Conservation (phyloP, 1,139 yeast genomes). For the Sugiyamaella pinicola region DNA sequence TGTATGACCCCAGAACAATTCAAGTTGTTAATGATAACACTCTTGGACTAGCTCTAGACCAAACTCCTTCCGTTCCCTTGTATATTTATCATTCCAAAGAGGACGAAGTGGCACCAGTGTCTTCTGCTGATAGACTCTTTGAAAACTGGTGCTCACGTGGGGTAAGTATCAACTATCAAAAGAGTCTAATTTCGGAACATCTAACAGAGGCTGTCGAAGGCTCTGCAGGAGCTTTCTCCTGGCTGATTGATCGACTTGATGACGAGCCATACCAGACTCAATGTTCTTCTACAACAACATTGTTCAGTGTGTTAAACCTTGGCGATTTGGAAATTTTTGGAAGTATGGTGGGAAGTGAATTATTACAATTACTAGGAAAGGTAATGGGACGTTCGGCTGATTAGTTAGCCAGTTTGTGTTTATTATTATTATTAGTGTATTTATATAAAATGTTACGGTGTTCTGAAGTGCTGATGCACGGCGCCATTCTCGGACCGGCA, state of each 20-base stretch:
- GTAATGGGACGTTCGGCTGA: not conserved
- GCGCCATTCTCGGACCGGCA: no score
- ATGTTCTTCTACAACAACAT: not conserved
- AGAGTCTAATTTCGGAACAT: slow-evolving; percentile 27
- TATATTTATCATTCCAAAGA: slow-evolving; percentile 36
- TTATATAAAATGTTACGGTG: not conserved
- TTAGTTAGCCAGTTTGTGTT: not conserved
- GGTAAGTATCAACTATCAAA: slow-evolving; percentile 29
- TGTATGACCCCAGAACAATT: slow-evolving; percentile 21
- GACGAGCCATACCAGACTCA: not conserved
- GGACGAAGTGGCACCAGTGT: slow-evolving; percentile 36
- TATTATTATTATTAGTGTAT: not conserved
- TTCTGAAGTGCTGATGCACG: no score
- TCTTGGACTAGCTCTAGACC: slow-evolving; percentile 22
- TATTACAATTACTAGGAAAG: not conserved
- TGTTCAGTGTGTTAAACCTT: not conserved
- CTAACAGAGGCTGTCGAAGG: slow-evolving; percentile 23
- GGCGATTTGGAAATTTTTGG: not conserved
- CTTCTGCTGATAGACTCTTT: slow-evolving; percentile 28
- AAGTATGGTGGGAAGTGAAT: not conserved
- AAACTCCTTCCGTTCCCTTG: slow-evolving; percentile 33
- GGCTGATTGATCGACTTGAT: slow-evolving; percentile 21
- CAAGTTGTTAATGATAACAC: slow-evolving; percentile 27
- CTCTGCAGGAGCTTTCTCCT: slow-evolving; percentile 24
- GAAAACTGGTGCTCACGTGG: slow-evolving; percentile 35